These are phyloP conservation scores for Lobosporangium transversale DNA, from an alignment of 192 early-diverging fungal species.

Conservation along the genomic window DNA sequence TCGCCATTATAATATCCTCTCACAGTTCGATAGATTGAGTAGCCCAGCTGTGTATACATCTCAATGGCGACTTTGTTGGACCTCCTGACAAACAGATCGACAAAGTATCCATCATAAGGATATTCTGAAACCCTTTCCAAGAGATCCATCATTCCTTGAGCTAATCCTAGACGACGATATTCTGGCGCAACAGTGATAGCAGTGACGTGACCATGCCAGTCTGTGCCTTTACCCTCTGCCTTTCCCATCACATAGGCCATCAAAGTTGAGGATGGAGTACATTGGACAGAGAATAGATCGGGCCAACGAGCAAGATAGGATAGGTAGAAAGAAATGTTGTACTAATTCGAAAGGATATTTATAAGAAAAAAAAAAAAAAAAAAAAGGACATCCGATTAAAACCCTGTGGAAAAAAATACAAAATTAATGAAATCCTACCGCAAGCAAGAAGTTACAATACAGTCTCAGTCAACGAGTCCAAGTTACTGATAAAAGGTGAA, in stretches of 20 bases:
- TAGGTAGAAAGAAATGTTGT: conserved; percentile 94
- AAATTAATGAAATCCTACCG: background rate
- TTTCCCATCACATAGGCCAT: conserved; percentile 99
- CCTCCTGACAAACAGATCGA: conserved; percentile 95
- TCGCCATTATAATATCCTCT: conserved; percentile 86
- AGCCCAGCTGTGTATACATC: conserved; percentile 95
- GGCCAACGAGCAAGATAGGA: conserved; percentile 94
- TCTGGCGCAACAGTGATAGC: conserved; percentile 97
- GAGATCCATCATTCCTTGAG: conserved; percentile 86
- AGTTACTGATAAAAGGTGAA: conserved; percentile 66
- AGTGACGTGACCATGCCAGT: conserved; percentile 99
- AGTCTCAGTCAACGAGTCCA: conserved; percentile 95
- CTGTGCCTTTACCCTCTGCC: conserved; percentile 85
- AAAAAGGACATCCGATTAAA: background rate
- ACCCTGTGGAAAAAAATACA: background rate
- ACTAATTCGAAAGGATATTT: conserved; percentile 59
- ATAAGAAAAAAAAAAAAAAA: background rate
- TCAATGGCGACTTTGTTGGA: conserved; percentile 91
- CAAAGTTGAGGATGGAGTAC: conserved; percentile 69
- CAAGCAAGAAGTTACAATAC: conserved; percentile 49
- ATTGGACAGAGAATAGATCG: conserved; percentile 88
- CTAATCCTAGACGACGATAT: conserved; percentile 91
- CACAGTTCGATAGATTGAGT: conserved; percentile 90
- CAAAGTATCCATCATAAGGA: conserved; percentile 90
- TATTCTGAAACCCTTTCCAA: conserved; percentile 93